Conservation (phyloP, 2,329 filamentous ascomycete species). For the Colletotrichum orbiculare region DNA sequence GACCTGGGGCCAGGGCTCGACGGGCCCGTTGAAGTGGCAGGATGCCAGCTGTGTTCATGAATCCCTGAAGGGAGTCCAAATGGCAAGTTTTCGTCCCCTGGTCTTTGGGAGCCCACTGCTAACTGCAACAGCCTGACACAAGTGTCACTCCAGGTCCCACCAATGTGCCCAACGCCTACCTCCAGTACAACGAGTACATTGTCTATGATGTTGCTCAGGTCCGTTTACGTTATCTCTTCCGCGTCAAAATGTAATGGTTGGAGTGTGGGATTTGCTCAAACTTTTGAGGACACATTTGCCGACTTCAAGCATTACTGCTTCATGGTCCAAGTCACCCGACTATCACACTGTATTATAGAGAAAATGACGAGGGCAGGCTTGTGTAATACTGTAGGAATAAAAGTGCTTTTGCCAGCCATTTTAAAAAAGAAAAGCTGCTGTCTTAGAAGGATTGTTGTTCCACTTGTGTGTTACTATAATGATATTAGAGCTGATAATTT, state of each 20-base stretch:
- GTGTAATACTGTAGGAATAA: too few species aligned
- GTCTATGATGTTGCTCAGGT: conserved; percentile 77
- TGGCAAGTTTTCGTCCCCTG: conserved; percentile 63
- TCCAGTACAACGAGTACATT: conserved; percentile 81
- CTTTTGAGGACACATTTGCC: neutral
- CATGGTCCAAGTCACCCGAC: too few species aligned
- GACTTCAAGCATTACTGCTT: neutral
- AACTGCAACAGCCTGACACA: conserved; percentile 59
- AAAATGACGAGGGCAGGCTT: too few species aligned
- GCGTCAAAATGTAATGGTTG: conserved; percentile 61
- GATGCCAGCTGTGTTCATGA: conserved; percentile 76
- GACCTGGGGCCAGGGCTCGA: conserved; percentile 77
- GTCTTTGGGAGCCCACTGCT: conserved; percentile 7
- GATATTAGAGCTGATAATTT: too few species aligned
- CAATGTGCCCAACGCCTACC: conserved; percentile 53
- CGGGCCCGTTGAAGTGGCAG: conserved; percentile 77
- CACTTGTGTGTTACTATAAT: too few species aligned
- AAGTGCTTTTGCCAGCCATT: too few species aligned
- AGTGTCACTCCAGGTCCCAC: conserved; percentile 59
- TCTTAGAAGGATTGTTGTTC: too few species aligned
- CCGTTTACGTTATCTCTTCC: conserved; percentile 75
- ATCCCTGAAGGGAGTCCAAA: conserved; percentile 73
- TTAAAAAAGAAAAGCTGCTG: too few species aligned
- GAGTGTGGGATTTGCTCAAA: neutral
- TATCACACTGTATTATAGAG: too few species aligned